phyloP scores from a whole-genome alignment of 805 yeast genomes.

The Wickerhamomyces ciferrii region DNA sequence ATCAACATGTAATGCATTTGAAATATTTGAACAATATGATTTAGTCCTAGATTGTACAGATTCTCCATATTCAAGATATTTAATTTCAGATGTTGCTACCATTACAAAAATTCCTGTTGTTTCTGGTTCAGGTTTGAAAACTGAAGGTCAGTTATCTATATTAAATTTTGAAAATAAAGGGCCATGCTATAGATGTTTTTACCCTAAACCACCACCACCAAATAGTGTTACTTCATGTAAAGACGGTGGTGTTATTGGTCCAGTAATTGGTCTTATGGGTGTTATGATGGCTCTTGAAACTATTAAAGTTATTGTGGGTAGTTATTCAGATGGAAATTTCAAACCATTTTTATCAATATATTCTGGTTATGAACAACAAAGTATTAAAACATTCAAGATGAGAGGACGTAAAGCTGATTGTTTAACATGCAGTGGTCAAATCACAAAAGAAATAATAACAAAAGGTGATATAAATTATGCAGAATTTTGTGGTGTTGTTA shows the following conservation, averaged over 20 bases:
- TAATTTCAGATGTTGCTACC: constrained; percentile 82
- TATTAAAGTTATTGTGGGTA: constrained; percentile 61
- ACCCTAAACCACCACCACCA: constrained; percentile 87
- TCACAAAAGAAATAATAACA: constrained; percentile 43
- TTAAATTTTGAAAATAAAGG: constrained; percentile 62
- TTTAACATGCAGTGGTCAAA: constrained; percentile 48
- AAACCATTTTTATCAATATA: constrained; percentile 66
- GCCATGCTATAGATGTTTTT: constrained; percentile 94
- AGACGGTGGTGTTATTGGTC: constrained; percentile 93
- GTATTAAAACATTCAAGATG: constrained; percentile 73
- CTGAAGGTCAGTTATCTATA: constrained; percentile 86
- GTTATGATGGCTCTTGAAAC: constrained; percentile 85
- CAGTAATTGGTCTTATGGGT: constrained; percentile 93
- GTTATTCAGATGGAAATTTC: constrained; percentile 47
- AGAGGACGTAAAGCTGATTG: constrained; percentile 61
- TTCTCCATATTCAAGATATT: constrained; percentile 80
- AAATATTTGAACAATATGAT: constrained; percentile 61
- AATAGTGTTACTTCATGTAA: constrained; percentile 77
- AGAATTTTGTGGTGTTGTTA: constrained; percentile 66
- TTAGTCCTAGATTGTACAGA: constrained; percentile 91
- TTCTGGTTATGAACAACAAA: constrained; percentile 62
- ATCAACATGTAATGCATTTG: constrained; percentile 52
- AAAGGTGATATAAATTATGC: constrained; percentile 52
- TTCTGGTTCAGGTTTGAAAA: constrained; percentile 86
- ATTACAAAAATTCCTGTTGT: constrained; percentile 64